Base-by-base conservation (phyloP, 257 asterid species). In the Primulina eburnea region DNA sequence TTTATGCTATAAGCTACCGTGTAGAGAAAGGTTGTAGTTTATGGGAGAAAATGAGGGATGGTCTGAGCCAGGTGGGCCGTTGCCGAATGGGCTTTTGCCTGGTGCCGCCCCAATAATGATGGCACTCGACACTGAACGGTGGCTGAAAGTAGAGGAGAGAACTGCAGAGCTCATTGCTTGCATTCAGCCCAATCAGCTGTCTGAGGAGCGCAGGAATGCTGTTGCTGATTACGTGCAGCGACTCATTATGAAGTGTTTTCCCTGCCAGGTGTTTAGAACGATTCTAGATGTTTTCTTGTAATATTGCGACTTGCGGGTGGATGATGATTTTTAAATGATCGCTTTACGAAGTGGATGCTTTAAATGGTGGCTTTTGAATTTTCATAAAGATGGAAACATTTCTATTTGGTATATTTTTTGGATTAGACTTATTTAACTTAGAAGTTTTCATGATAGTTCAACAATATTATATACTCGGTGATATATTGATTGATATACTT, bases 11-110 rank as follows among this genome's bases (percentile, higher is more conserved):
- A 59, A 76, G 60, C 16, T 52, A 30, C 33, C 79, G 76, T 68
- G 73, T 70, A 37, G 56, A 68, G 30, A 62, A 75, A 78, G 75
- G 75, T 75, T 24, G 75, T 74, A 63, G 85, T 80, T 78, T 76
- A 93, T 93, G 99, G 99, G 97, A 72, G 99, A 87, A 70, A 83
- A 78, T 80, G 96, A 82, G 80, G 91, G 75, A 83, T 83, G 94
- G 96, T 83, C 80, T 64, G 91, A 86, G 86, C 80, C 87, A 69
- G 83, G 77, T 76, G 95, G 88, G 86, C 87, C 75, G 1, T 77
- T 82, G 75, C 95, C 89, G 2, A 90, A 85, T 67, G 98, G 98
- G 79, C 83, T 93, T 33, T 73, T 87, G 87, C 89, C 86, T 21
- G 85, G 90, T 76, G 88, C 94, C 24, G 89, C 82, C 40, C 89